Conservation (phyloP, 345 rosid species). For the Citrus cavaleriei region DNA sequence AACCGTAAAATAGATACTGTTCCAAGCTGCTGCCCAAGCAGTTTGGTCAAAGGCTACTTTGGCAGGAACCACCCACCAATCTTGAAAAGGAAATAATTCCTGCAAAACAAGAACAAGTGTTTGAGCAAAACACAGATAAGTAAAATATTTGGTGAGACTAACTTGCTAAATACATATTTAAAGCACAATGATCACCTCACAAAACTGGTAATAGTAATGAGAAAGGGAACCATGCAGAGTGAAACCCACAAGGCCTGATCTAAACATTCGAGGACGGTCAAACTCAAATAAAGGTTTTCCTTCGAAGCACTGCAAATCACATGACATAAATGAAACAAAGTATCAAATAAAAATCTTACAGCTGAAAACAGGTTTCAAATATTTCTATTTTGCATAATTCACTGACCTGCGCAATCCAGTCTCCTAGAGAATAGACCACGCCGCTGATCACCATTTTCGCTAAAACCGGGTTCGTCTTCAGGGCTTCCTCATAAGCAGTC, state of each 20-base stretch:
- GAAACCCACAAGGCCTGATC: conserved; percentile 96
- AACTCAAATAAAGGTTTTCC: conserved; percentile 88
- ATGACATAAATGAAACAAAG: conserved; percentile 1
- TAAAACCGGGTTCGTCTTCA: conserved; percentile 73
- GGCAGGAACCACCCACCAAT: conserved; percentile 98
- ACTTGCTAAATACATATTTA: not conserved
- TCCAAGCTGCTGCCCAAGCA: conserved; percentile 91
- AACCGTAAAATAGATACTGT: conserved; percentile 69
- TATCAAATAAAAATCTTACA: not conserved
- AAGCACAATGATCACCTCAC: conserved; percentile 49
- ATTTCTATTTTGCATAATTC: not conserved
- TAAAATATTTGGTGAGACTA: not conserved
- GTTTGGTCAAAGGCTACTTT: conserved; percentile 91
- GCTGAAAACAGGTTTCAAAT: not conserved
- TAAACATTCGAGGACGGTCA: conserved; percentile 74
- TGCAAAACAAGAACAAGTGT: conserved; percentile 9
- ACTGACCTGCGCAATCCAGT: conserved; percentile 96
- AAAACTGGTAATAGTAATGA: conserved; percentile 86
- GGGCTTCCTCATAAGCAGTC: conserved; percentile 91
- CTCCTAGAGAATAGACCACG: conserved; percentile 85
- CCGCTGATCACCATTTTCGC: conserved; percentile 97
- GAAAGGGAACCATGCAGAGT: conserved; percentile 89
- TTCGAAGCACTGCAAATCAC: conserved; percentile 61
- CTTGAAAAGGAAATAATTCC: conserved; percentile 82
- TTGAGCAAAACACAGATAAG: not conserved